Conservation (phyloP, 768 basidiomycete genomes). For the Basidioascus undulatus region DNA sequence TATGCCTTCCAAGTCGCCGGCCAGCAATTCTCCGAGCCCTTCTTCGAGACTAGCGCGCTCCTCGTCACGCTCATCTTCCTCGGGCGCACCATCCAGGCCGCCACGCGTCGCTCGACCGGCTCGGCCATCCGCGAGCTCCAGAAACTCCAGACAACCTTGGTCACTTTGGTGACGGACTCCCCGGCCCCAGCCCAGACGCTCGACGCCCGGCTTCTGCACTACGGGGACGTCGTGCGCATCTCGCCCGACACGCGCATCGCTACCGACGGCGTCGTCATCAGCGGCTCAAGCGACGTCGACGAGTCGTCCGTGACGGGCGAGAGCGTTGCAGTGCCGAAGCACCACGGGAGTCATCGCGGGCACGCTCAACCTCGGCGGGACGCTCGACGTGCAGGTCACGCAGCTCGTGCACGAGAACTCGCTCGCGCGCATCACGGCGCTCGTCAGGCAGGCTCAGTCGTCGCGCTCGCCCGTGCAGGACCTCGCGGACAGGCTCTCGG, state of each 20-base stretch:
- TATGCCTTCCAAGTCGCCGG: constrained; percentile 19
- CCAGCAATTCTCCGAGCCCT: constrained; percentile 17
- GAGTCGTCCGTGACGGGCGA: constrained; percentile 26
- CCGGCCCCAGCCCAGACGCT: constrained; percentile 7
- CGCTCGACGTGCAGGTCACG: constrained; percentile 19
- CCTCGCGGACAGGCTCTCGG: constrained; percentile 6
- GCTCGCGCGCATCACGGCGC: constrained; percentile 19
- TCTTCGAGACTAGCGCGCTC: constrained; percentile 25
- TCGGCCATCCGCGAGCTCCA: constrained; percentile 19
- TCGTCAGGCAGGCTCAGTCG: constrained; percentile 21
- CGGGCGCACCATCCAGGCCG: constrained; percentile 21
- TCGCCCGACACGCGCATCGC: constrained; percentile 19
- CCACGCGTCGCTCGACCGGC: constrained; percentile 19
- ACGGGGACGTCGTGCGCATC: constrained; percentile 21
- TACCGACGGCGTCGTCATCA: constrained; percentile 21
- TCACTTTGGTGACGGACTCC: constrained; percentile 16
- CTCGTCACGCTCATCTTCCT: constrained; percentile 24
- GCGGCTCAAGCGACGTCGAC: constrained; percentile 21
- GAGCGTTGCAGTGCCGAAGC: constrained; percentile 20
- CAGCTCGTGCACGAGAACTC: constrained; percentile 23
- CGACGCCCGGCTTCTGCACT: constrained; percentile 19
- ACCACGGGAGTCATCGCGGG: constrained; percentile 21
- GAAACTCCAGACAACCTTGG: constrained; percentile 17
- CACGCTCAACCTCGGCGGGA: constrained; percentile 19
- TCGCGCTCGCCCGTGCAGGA: constrained; percentile 22